A percentile compares a stretch with the other conserved stretches of the same genome.
These are phyloP conservation scores for Rhynchosporium agropyri DNA, from an alignment of 2,329 filamentous ascomycete species.

Conservation along the genomic window DNA sequence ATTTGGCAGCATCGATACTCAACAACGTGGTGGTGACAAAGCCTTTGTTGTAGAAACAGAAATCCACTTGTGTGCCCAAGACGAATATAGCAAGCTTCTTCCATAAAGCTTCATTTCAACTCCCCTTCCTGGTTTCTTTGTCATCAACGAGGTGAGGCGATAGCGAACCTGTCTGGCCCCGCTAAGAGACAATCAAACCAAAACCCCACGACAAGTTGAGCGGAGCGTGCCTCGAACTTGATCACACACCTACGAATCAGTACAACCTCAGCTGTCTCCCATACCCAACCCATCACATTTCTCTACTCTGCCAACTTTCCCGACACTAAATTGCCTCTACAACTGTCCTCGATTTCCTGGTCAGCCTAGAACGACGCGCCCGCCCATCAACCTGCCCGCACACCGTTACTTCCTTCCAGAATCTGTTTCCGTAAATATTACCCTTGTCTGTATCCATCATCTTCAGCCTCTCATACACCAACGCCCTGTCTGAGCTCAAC, in stretches of 20 bases:
- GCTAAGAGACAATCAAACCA: constrained; percentile 26
- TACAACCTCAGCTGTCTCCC: constrained; percentile 15
- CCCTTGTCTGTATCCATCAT: constrained; percentile 32
- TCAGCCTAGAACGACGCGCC: constrained; percentile 2
- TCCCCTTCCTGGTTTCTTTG: constrained; percentile 17
- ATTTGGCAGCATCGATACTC: not conserved
- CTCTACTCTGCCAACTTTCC: not conserved
- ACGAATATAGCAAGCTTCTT: too few species aligned
- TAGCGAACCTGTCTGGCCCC: not conserved
- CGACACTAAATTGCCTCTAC: constrained; percentile 8
- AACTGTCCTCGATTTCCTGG: constrained; percentile 21
- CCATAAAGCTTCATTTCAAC: too few species aligned
- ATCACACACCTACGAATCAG: constrained; percentile 11
- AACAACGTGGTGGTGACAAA: not conserved
- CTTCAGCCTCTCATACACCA: constrained; percentile 36
- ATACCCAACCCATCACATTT: not conserved
- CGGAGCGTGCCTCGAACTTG: constrained; percentile 19
- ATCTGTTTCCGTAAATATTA: constrained; percentile 28
- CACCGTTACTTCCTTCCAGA: constrained; percentile 33
- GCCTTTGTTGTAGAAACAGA: not conserved
- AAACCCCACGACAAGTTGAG: constrained; percentile 32
- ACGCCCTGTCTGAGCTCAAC: constrained; percentile 20
- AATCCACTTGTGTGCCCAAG: too few species aligned
- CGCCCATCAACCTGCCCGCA: constrained; percentile 17
- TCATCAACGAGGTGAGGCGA: constrained; percentile 16